phyloP scores from a whole-genome alignment of 1,284 basidiomycete species.

The Hypsizygus ulmarius region DNA sequence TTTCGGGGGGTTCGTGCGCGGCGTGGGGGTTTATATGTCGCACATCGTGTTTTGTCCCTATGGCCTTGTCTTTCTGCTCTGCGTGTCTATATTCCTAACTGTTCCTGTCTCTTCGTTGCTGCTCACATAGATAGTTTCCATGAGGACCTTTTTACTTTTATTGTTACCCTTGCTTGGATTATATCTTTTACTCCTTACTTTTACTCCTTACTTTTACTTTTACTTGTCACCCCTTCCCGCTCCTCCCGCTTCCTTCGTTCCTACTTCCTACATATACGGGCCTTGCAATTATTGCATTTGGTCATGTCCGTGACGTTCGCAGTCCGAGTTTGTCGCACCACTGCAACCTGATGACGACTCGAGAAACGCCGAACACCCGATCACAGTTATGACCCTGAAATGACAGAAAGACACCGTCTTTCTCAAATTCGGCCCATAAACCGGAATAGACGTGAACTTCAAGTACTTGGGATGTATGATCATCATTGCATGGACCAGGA shows the following conservation, averaged over 20 bases:
- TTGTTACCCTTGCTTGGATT: too few species aligned
- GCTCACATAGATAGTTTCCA: neutral
- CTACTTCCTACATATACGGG: too few species aligned
- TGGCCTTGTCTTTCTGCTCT: neutral
- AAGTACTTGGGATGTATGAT: too few species aligned
- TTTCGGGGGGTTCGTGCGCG: neutral
- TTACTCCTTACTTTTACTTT: too few species aligned
- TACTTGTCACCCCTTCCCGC: too few species aligned
- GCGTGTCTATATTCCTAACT: neutral
- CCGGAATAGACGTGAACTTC: too few species aligned
- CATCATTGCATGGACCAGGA: too few species aligned
- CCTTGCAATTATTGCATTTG: neutral
- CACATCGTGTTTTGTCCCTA: neutral
- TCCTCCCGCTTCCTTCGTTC: too few species aligned
- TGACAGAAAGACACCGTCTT: too few species aligned
- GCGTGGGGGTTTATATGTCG: neutral
- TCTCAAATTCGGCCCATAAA: too few species aligned
- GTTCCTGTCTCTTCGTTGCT: neutral
- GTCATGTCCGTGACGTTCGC: conserved; percentile 15
- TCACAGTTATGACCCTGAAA: conserved; percentile 1
- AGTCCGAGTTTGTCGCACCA: conserved; percentile 17
- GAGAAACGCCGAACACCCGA: conserved; percentile 4
- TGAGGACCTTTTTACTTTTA: too few species aligned
- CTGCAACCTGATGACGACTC: conserved; percentile 6
- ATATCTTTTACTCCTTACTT: too few species aligned